These are phyloP conservation scores for Mychonastes homosphaera DNA, from an alignment of 139 green algal genomes.

Conservation along the genomic window DNA sequence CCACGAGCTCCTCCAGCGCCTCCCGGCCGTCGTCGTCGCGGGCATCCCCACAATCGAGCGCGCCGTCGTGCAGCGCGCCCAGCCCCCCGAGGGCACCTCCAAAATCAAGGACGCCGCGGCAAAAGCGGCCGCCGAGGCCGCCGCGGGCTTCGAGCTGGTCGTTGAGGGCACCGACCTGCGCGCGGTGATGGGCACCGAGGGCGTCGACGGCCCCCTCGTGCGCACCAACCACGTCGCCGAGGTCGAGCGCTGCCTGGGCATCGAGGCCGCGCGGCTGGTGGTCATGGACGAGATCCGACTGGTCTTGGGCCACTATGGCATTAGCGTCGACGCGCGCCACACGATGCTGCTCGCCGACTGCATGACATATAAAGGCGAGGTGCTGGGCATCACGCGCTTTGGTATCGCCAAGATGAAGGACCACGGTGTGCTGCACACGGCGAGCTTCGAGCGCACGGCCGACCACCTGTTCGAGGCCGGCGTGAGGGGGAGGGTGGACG, in stretches of 20 bases:
- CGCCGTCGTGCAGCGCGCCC: conserved; percentile 77
- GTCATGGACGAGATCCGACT: conserved; percentile 88
- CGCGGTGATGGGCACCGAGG: conserved; percentile 73
- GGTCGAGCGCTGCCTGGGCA: conserved; percentile 73
- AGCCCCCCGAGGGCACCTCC: conserved; percentile 26
- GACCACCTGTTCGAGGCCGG: conserved; percentile 98
- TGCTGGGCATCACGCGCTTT: conserved; percentile 97
- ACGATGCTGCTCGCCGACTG: conserved; percentile 96
- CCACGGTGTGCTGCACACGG: conserved; percentile 94
- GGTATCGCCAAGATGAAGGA: conserved; percentile 99
- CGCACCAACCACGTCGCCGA: conserved; percentile 93
- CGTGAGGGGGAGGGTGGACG: conserved; percentile 58
- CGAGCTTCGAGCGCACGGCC: conserved; percentile 96
- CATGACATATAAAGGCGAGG: conserved; percentile 98
- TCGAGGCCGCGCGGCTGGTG: conserved; percentile 67
- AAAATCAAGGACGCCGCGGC: too few relatives aligned
- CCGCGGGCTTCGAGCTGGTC: conserved; percentile 53
- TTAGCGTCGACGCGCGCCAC: conserved; percentile 91
- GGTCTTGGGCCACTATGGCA: conserved; percentile 87
- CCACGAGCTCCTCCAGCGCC: conserved; percentile 20
- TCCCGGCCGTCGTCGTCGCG: conserved; percentile 66
- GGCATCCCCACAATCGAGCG: conserved; percentile 80
- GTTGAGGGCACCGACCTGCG: conserved; percentile 63
- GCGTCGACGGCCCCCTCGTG: conserved; percentile 61
- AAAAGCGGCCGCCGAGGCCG: too few relatives aligned